These are phyloP conservation scores for Heliamphora pulchella DNA, from an alignment of 179 eudicot genomes.

Conservation along the genomic window DNA sequence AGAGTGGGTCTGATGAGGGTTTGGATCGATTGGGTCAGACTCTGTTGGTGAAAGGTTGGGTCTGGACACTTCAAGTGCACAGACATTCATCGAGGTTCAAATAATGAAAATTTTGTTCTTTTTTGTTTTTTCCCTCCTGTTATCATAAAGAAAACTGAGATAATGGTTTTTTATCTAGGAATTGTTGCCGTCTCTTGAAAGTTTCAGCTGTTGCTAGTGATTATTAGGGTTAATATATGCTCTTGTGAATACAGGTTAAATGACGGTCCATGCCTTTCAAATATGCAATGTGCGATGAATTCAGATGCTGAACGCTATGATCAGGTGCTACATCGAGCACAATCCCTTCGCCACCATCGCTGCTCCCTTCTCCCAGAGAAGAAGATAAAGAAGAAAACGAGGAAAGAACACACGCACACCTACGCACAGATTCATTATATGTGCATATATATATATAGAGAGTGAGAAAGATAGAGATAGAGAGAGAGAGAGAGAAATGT, in stretches of 20 bases:
- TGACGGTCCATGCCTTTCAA: constrained; percentile 93
- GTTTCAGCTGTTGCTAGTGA: neutral
- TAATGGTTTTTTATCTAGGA: neutral
- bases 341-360: neutral
- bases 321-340: constrained; percentile 42
- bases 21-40: constrained; percentile 64
- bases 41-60: constrained; percentile 75
- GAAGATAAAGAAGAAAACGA: no score
- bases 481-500: no score
- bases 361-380: no score
- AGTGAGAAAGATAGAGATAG: no score
- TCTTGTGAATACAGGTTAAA: constrained; percentile 40
- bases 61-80: constrained; percentile 71
- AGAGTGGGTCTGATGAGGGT: constrained; percentile 72
- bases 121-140: neutral
- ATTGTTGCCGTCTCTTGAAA: neutral
- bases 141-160: neutral
- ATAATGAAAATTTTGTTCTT: neutral
- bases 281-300: constrained; percentile 89
- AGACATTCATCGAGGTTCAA: constrained; percentile 86
- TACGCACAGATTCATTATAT: no score
- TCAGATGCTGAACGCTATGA: constrained; percentile 93
- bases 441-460: no score
- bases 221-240: constrained; percentile 14
- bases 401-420: no score